Evolutionary conservation across 805 yeast genomes (phyloP).

Genomic region (Starmerella gropengiesseri): DNA sequence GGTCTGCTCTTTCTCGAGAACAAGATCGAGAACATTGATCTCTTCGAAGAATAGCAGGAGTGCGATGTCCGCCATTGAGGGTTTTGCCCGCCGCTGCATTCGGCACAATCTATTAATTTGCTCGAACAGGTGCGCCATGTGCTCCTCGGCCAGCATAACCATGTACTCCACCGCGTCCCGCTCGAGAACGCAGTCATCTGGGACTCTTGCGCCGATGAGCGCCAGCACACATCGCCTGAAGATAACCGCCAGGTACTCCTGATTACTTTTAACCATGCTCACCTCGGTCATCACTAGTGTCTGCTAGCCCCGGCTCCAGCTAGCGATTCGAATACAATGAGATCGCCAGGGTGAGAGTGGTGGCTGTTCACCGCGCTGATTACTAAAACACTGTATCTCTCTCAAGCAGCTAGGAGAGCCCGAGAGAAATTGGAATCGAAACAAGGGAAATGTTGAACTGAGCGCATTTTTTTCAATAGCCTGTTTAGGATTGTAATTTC

Average conservation of each 20-base stretch:
- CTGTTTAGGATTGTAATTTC: too few relatives aligned
- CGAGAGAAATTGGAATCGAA: too few relatives aligned
- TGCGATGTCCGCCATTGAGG: conserved; percentile 29
- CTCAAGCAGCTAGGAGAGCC: too few relatives aligned
- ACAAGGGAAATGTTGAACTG: too few relatives aligned
- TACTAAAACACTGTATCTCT: too few relatives aligned
- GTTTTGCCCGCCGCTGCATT: conserved; percentile 30
- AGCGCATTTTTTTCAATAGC: too few relatives aligned
- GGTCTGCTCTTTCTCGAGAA: conserved; percentile 22
- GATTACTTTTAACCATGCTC: conserved; percentile 12
- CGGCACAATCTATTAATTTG: conserved; percentile 25
- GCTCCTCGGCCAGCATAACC: conserved; percentile 28
- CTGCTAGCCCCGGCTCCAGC: background rate
- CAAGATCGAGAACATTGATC: conserved; percentile 27
- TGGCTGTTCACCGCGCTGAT: too few relatives aligned
- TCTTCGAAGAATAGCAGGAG: conserved; percentile 26
- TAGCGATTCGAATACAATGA: too few relatives aligned
- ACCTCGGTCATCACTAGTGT: conserved; percentile 1
- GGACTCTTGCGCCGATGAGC: conserved; percentile 19
- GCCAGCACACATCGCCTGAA: conserved; percentile 26
- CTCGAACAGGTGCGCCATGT: conserved; percentile 24
- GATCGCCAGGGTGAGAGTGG: too few relatives aligned
- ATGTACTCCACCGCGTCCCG: conserved; percentile 27
- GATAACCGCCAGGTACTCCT: conserved; percentile 22
- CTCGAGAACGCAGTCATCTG: conserved; percentile 17